Evolutionary conservation across 1,284 basidiomycete species (phyloP), one percentile per base, ranked within the genome.

Genomic region (Cutaneotrichosporon mucoides): DNA sequence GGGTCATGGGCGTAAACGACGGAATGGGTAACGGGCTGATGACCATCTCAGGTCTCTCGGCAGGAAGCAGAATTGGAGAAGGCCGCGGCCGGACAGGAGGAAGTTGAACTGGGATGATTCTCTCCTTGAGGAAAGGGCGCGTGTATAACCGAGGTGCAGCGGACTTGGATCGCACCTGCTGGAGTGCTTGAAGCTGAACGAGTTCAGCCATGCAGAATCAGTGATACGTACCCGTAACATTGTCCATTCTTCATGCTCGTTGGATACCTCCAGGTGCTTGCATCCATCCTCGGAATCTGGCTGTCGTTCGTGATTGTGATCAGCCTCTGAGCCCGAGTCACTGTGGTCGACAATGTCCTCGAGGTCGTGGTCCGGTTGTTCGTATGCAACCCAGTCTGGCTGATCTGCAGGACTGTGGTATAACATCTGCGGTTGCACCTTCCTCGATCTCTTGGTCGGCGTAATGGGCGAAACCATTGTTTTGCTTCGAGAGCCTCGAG

Each of bases 361-460:
- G 13, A 49, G 24, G 2, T 43, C 55, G 9, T 53, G 6, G 34
- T 44, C 34, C 13, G 52, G 52, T n/a, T 15, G 11, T n/a, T 41
- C 40, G 41, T 56, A 56, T 11, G 33, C 47, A 7, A 56, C 47
- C 55, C 55, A 56, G 47, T 56, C 47, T 11, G 47, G 41, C 10
- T n/a, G 24, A 3, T 16, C 40, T 2, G 7, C 13, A 5, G 55
- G 55, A 5, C 24, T 48, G 3, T 35, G 46, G 2, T 12, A 43
- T 36, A 11, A 46, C 35, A 6, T 9, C 16, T 41, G 15, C 36
- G 6, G 40, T 24, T 24, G 24, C 24, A 24, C 51, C 40, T 40
- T 53, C n/a, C 41, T 13, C 12, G 16, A 7, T 6, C 5, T 11
- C 6, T 16, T 15, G 9, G 51, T 41, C 1, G 53, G 45, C n/a